These are phyloP conservation scores for Exophiala alcalophila DNA, from an alignment of 2,329 filamentous ascomycete species.

Conservation along the genomic window DNA sequence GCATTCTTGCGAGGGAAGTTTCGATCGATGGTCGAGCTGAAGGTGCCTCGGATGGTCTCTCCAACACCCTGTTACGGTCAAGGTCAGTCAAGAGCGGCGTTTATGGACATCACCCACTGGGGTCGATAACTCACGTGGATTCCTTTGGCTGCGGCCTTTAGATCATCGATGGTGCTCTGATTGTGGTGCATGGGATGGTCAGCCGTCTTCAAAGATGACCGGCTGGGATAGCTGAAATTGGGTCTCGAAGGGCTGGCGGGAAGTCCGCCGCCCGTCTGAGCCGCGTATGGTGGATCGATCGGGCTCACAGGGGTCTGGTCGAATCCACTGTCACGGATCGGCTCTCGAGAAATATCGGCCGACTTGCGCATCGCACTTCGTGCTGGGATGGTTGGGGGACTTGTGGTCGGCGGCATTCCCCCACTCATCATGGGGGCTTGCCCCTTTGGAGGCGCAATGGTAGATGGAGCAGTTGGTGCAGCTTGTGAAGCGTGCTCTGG, in stretches of 20 bases:
- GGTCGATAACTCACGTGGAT: conserved; percentile 22
- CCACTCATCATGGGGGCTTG: conserved; percentile 6
- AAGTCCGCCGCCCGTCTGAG: conserved; percentile 16
- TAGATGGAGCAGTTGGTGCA: conserved; percentile 10
- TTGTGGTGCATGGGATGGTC: conserved; percentile 24
- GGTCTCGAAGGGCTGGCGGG: conserved; percentile 20
- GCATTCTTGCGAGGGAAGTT: conserved; percentile 25
- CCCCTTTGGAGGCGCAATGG: conserved; percentile 13
- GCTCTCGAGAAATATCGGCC: conserved; percentile 15
- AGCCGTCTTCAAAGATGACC: conserved; percentile 18
- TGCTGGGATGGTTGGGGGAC: conserved; percentile 18
- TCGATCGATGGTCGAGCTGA: conserved; percentile 25
- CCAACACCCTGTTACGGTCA: conserved; percentile 23
- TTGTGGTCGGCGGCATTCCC: conserved; percentile 11
- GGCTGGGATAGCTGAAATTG: conserved; percentile 30
- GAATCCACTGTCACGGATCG: not conserved
- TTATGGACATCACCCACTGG: not conserved
- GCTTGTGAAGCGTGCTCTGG: conserved; percentile 1
- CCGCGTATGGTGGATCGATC: conserved; percentile 14
- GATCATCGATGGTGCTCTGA: conserved; percentile 24
- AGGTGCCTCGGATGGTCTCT: conserved; percentile 29
- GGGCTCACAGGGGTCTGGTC: conserved; percentile 22
- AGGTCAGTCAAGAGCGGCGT: not conserved
- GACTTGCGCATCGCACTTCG: conserved; percentile 24
- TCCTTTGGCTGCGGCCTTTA: conserved; percentile 27